Evolutionary conservation across 2,329 filamentous ascomycete species (phyloP), one percentile per base, ranked within the genome.

Genomic region (Ceratocystis huliohia): DNA sequence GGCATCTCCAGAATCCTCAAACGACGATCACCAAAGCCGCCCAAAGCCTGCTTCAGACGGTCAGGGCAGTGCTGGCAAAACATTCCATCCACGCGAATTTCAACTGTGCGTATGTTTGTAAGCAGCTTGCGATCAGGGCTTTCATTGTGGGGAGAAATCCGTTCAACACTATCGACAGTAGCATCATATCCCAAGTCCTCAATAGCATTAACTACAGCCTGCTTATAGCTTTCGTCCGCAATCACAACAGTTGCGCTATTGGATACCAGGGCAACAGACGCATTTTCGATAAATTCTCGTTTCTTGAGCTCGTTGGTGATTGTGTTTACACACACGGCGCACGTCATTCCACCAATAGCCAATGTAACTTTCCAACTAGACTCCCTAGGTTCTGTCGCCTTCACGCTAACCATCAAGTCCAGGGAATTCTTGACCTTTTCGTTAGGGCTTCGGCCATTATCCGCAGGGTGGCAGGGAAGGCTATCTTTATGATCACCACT

Each of bases 331-430:
- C 88, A 91, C 13, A 86, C 81, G 15, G 84, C 83, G 72, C 88
- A 91, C 3, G 85, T 89, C 87, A 91, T 90, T 64, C 88, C 88
- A 33, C 81, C 83, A 50, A 91, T 80, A 22, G 85, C 82, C n/a
- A 85, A 69, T 0, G 76, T 80, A 1, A 78, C 82, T 48, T 78
- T 75, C 78, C 80, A 85, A n/a, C 71, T 69, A 1, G 46, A 61
- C 15, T 64, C 64, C 5, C 59, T 37, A 1, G 65, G 61, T 17
- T 67, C 68, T 1, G 63, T 33, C 4, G 65, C 57, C 3, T 53
- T 53, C 10, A 68, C 62, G 17, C 61, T 62, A 20, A 50, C 63
- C 57, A 70, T 68, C 5, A 50, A 59, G 61, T 59, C 64, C 6
- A 30, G 25, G 13, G 50, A 61, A 7, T 30, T n/a, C 3, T 56